Percentiles rank a stretch among this genome's conserved stretches.
phyloP scores from a whole-genome alignment of 2,329 filamentous ascomycete species.

The Ophiocordyceps polyrhachis-furcata region DNA sequence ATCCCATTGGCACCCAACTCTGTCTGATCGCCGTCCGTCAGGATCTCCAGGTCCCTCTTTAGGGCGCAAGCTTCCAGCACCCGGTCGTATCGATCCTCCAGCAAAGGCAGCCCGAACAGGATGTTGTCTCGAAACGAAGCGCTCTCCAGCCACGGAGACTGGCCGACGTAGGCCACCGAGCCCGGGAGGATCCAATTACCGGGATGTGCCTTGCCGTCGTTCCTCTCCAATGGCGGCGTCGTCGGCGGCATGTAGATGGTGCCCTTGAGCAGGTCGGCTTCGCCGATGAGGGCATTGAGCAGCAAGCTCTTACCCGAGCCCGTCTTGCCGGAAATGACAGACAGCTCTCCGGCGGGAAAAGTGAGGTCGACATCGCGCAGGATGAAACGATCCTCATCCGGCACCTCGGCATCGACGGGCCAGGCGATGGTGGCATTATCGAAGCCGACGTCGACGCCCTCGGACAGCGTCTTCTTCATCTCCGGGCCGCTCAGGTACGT shows the following conservation, averaged over 20 bases:
- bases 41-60: conserved; percentile 56
- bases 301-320: conserved; percentile 63
- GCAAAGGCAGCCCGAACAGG: conserved; percentile 53
- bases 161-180: conserved; percentile 56
- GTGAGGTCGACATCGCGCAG: conserved; percentile 44
- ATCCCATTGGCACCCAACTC: conserved; percentile 75
- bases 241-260: conserved; percentile 35
- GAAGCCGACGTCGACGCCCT: conserved; percentile 43
- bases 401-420: conserved; percentile 45
- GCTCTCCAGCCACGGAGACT: conserved; percentile 76
- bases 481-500: conserved; percentile 52
- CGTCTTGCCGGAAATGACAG: conserved; percentile 58
- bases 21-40: conserved; percentile 59
- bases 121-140: conserved; percentile 64
- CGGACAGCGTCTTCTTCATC: conserved; percentile 31
- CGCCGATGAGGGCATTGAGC: conserved; percentile 55
- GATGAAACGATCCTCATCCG: conserved; percentile 42
- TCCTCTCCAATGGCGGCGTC: conserved; percentile 31
- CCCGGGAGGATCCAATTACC: conserved; percentile 51
- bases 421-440: conserved; percentile 52
- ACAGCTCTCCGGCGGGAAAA: conserved; percentile 52
- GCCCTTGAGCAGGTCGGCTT: conserved; percentile 50
- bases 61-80: conserved; percentile 58
- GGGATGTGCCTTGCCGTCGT: conserved; percentile 41
- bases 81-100: conserved; percentile 49